Evolutionary conservation across 495 filamentous ascomycete genomes (phyloP), one percentile per base, ranked within the genome.

Genomic region (Trichoderma reesei): DNA sequence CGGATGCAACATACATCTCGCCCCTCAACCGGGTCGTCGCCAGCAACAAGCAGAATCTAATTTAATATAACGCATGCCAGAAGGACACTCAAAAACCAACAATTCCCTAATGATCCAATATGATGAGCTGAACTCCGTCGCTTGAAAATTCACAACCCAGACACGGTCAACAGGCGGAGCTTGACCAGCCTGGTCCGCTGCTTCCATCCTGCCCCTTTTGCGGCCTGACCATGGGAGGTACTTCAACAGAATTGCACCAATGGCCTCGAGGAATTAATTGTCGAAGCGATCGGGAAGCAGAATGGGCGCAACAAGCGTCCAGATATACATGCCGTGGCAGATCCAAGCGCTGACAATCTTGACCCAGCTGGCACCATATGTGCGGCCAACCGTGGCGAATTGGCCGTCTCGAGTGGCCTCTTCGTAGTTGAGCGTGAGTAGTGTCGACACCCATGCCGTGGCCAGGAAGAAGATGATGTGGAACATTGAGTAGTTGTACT

Each of bases 291-390:
- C 92, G 0, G 94, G 92, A 72, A 98, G 70, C 33, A 93, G 68
- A 42, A 92, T 81, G 9, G 94, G 94, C 46, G 95, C 94, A 59
- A 95, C 76, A 68, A 98, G 73, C 33, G 91, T 96, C 94, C 94
- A 98, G 46, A 85, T 80, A 69, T 97, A 98, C 74, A 98, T 90
- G 44, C 78, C 86, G 75, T 98, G 98, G 76, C 95, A 98, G 59
- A 94, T 87, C 94, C 94, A 98, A 18, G 92, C 87, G 76, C 91
- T 96, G 60, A 97, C 85, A 73, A 98, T 98, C 86, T 98, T 98
- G 68, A 96, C 91, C 94, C 94, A 98, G 76, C 90, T 96, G 26
- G 94, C 94, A 86, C 92, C 96, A 78, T 97, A 94, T 20, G 93
- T 97, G 60, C 94, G 80, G 37, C 94, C 94, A 18, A 98, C 93